Evolutionary conservation across 371 early-diverging fungal genomes (phyloP).

Genomic region (Mucor irregularis): DNA sequence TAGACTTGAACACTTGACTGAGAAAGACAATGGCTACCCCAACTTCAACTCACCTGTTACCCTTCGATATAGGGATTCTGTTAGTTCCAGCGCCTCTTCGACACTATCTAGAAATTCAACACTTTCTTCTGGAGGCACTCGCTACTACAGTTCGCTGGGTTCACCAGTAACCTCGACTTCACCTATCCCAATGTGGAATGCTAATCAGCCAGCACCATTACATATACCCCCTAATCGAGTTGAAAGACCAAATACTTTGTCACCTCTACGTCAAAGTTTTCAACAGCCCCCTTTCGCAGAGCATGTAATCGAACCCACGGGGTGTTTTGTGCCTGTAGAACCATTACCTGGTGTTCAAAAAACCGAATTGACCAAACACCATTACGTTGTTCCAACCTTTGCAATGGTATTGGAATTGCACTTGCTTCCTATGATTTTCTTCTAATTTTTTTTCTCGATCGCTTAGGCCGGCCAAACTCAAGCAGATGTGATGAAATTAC

Average conservation of each 20-base stretch:
- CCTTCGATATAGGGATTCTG: slow-evolving; percentile 15
- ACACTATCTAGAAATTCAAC: slow-evolving; percentile 14
- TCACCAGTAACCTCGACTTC: background rate
- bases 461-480: slow-evolving; percentile 22
- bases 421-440: background rate
- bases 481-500: slow-evolving; percentile 13
- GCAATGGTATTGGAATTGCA: slow-evolving; percentile 10
- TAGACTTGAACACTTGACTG: background rate
- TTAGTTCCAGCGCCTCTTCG: slow-evolving; percentile 15
- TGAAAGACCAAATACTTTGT: background rate
- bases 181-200: background rate
- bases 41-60: slow-evolving; percentile 3
- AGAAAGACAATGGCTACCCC: background rate
- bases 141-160: background rate
- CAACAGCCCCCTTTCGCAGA: background rate
- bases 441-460: background rate
- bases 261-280: background rate
- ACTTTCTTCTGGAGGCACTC: slow-evolving; percentile 7
- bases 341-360: slow-evolving; percentile 2
- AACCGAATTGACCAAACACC: slow-evolving; percentile 4
- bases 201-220: background rate
- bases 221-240: background rate
- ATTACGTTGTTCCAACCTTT: slow-evolving; percentile 21
- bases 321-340: slow-evolving; percentile 13
- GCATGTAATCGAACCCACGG: slow-evolving; percentile 6